Base-by-base conservation (phyloP, 345 rosid genomes). In the Pistacia integerrima region DNA sequence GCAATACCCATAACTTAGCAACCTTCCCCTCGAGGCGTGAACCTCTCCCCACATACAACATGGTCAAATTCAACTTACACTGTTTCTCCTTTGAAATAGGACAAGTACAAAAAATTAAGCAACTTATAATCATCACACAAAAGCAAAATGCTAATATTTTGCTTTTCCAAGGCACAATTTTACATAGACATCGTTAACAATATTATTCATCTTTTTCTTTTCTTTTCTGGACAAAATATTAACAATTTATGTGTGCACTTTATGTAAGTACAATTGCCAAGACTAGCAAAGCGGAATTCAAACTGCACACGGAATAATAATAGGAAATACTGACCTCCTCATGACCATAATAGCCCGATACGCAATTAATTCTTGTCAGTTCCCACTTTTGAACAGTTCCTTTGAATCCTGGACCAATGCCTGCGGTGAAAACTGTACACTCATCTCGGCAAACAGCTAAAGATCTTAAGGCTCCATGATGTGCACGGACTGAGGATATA, bases 361-460 rank as follows among this genome's bases (percentile, higher is more conserved):
- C 78, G 73, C 94, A 88, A 82, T 85, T 91, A 78, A 92, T 82
- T 89, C 91, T 90, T 52, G 91, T 80, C 72, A 94, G 89, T 72
- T 94, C 98, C 97, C 98, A 94, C 85, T 89, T 94, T 80, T 89
- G 97, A 64, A 94, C 92, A 55, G 92, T 92, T 80, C 98, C 98
- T 84, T 88, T 92, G 81, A 89, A 94, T 73, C 97, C 98, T 73
- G 94, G 90, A 85, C 94, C 93, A 74, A 85, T 85, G 35, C 98
- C 97, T 77, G 98, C 95, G 75, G 97, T 92, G 81, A 90, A 92
- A 82, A 92, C 88, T 46, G 89, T 87, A 85, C 88, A 85, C 79
- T 94, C 98, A 82, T 94, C 97, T 81, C 87, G 90, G 76, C 88
- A 84, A 82, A 89, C 93, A 35, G 94, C 94, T 78, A 92, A 79